Evolutionary conservation across 371 early-diverging fungal genomes (phyloP), one percentile per base, ranked within the genome.

Genomic region (Actinomortierella wolfii): DNA sequence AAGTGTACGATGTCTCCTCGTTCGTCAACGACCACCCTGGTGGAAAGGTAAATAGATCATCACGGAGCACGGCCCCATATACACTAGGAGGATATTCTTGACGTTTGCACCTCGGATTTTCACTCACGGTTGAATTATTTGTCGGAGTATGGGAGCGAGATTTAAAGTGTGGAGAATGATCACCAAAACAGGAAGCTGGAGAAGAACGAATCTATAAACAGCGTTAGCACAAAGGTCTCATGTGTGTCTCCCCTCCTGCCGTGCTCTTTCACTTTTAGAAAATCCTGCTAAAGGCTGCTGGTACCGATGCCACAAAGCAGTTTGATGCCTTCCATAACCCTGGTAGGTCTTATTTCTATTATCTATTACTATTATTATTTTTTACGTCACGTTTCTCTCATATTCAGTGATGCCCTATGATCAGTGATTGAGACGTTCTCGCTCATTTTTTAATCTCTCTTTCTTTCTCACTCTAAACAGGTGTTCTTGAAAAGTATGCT

Each of bases 21-120:
- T 98, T 96, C 65, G 51, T 97, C 51, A 81, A 85, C 54, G 92
- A 88, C 56, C 97, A 97, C 68, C 97, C 97, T 3, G 97, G 97
- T 49, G 95, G 95, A 23, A 81, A 79, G 61, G 70, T 70, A 78
- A 76, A 51, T n/a, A n/a, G n/a, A 11, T 34, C 7, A 34, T 4
- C 11, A 34, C 7, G 11, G 7, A 34, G 34, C 34, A 34, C 34
- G 7, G 11, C 34, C 34, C 4, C 34, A 34, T 4, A 34, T 4
- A 11, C 34, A 34, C 11, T 4, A 34, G 34, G 48, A 21, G 20
- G 48, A 25, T 6, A 25, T 17, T 21, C n/a, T 47, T 21, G 25
- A 21, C 9, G n/a, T 3, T 34, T 11, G 4, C 34, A 11, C 11
- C 34, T 34, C 34, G 34, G 34, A 34, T 34, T 34, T 34, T 34